Conservation (phyloP, 768 basidiomycete species). For the Auriculariales sp. region DNA sequence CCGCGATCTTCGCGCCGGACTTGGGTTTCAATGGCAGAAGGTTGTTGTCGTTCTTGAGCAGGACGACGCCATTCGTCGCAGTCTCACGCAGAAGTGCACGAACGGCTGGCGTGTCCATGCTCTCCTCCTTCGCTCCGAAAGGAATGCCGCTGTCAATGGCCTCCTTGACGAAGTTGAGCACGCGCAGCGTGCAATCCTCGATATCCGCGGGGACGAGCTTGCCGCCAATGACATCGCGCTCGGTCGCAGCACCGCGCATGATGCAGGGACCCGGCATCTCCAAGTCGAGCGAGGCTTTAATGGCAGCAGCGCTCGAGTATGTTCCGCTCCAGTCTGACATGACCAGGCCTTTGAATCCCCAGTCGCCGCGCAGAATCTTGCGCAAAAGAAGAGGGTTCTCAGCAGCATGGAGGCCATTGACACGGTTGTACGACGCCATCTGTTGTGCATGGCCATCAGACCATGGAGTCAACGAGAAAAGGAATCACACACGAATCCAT, state of each 20-base stretch:
- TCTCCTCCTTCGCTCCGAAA: slow-evolving; percentile 35
- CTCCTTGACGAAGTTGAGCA: slow-evolving; percentile 31
- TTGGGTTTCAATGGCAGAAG: slow-evolving; percentile 17
- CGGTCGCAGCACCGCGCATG: slow-evolving; percentile 31
- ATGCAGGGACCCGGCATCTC: slow-evolving; percentile 25
- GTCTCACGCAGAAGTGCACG: slow-evolving; percentile 26
- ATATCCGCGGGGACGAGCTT: background rate
- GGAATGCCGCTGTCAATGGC: slow-evolving; percentile 39
- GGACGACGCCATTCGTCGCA: slow-evolving; percentile 28
- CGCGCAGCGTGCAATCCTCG: slow-evolving; percentile 14
- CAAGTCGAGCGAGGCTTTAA: slow-evolving; percentile 18
- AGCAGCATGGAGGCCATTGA: slow-evolving; percentile 19
- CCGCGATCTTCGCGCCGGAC: slow-evolving; percentile 12
- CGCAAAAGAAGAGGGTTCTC: slow-evolving; percentile 15
- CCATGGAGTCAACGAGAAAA: too few species aligned
- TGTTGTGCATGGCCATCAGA: too few species aligned
- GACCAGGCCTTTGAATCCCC: slow-evolving; percentile 17
- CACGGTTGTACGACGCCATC: slow-evolving; percentile 18
- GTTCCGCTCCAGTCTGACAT: slow-evolving; percentile 16
- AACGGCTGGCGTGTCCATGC: slow-evolving; percentile 23
- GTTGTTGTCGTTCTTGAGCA: slow-evolving; percentile 26
- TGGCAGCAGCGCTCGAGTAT: slow-evolving; percentile 13
- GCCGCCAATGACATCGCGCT: slow-evolving; percentile 21
- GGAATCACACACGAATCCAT: too few species aligned
- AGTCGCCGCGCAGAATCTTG: slow-evolving; percentile 17